These are phyloP conservation scores for Syzygium aromaticum DNA, from an alignment of 345 rosid genomes.

Conservation along the genomic window DNA sequence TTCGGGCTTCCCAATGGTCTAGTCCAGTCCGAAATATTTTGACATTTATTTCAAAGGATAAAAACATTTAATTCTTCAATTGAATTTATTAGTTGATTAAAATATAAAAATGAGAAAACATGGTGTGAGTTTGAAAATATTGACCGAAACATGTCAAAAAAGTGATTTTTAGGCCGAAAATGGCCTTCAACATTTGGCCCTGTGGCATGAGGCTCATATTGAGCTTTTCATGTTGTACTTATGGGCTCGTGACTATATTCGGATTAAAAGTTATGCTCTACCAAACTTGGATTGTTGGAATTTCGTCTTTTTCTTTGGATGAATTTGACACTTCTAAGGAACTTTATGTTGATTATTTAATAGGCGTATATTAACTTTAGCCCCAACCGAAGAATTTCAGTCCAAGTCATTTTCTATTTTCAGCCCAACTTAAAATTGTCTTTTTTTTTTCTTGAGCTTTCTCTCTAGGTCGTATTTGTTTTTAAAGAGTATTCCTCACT, in stretches of 20 bases:
- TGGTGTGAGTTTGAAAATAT: not conserved
- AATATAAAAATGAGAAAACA: not conserved
- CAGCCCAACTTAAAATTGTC: too few species aligned
- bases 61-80: too few species aligned
- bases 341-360: too few species aligned
- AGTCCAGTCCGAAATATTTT: not conserved
- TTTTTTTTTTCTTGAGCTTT: too few species aligned
- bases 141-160: not conserved
- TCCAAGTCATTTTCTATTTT: too few species aligned
- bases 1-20: not conserved
- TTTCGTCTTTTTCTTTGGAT: too few species aligned
- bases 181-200: not conserved
- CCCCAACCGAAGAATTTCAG: too few species aligned
- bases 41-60: too few species aligned
- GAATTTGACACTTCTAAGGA: too few species aligned
- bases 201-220: not conserved
- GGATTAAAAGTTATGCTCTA: not conserved
- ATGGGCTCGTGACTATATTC: not conserved
- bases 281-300: not conserved
- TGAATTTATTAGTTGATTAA: not conserved
- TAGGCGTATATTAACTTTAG: too few species aligned
- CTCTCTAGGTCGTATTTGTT: too few species aligned
- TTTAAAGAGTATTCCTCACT: too few species aligned
- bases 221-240: not conserved
- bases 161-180: not conserved